phyloP scores from a whole-genome alignment of 75 land plant genomes.

The Cryptomeria japonica region DNA sequence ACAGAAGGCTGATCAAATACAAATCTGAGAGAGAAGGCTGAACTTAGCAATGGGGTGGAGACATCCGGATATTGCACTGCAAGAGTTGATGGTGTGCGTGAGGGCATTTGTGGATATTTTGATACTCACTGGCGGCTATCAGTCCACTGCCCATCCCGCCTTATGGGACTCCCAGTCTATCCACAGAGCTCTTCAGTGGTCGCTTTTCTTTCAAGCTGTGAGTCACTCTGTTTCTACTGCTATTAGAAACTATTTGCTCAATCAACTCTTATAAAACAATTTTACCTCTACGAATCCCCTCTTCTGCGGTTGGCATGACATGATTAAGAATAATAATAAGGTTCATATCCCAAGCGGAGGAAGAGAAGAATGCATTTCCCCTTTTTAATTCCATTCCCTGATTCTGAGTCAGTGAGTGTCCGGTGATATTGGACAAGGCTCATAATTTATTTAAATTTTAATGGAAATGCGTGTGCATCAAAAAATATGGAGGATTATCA shows the following conservation, averaged over 20 bases:
- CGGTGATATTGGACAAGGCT: no score
- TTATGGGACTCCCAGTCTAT: slow-evolving; percentile 45
- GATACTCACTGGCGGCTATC: slow-evolving; percentile 60
- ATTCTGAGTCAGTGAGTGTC: no score
- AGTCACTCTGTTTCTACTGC: not conserved
- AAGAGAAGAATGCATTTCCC: no score
- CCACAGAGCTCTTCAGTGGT: slow-evolving; percentile 60
- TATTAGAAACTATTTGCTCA: not conserved
- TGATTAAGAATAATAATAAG: no score
- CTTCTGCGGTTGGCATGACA: not conserved
- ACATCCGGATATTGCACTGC: slow-evolving; percentile 41
- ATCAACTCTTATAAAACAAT: not conserved
- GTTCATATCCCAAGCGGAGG: no score
- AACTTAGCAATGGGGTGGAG: slow-evolving; percentile 39
- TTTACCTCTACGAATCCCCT: not conserved
- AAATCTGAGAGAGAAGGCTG: not conserved
- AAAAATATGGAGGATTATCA: no score
- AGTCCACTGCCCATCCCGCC: slow-evolving; percentile 54
- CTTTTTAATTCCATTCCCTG: no score
- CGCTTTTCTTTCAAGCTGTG: slow-evolving; percentile 57
- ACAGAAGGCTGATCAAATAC: no score
- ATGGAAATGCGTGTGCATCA: no score
- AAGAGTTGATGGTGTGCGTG: slow-evolving; percentile 40
- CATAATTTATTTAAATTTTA: no score
- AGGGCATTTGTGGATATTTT: slow-evolving; percentile 66